Base-by-base conservation (phyloP, 2,329 filamentous ascomycete genomes). In the Pseudogymnoascus sp. region DNA sequence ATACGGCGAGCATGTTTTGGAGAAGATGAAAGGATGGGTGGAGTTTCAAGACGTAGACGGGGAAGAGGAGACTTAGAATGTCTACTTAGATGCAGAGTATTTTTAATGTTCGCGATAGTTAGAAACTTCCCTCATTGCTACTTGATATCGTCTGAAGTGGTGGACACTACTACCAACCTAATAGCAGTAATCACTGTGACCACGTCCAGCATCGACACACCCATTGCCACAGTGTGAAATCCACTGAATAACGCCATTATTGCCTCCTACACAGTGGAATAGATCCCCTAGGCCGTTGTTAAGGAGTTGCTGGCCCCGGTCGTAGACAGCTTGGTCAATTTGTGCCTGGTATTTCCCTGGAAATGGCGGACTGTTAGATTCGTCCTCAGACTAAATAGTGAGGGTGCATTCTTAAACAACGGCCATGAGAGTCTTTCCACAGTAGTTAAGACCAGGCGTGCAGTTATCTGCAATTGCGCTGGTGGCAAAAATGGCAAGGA, bases 21-120 rank as follows among this genome's bases (percentile, higher is more conserved):
- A 70, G 64, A 78, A 79, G 69, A 78, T 78, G 77, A 73, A 74
- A 56, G 74, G 72, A 3, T 78, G 75, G 73, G 73, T 78, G 10
- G 77, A 78, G 67, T 78, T 75, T 67, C 75, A 75, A 67, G 75
- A 75, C 66, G 63, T 66, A 42, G 61, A 59, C 35, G 61, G 40
- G 11, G 62, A 60, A 7, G 7, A 33, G 3, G 47, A 7, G 25
- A 10, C 25, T 18, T 56, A 56, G 47, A 18, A 18, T 53, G 10
- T 2, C 25, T 5, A 53, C 10, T 31, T 10, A 4, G 8, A 56
- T 12, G n/a, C 25, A 18, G 10, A 12, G 47, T 5, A 3, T 56
- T 28, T 53, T 18, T 6, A 18, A 12, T 31, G 4, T 12, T 31
- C n/a, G 14, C n/a, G 33, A 12, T 56, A 5, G 28, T 28, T 33